Conservation (phyloP, 2,329 filamentous ascomycete genomes). For the Geoglossum cookeanum region DNA sequence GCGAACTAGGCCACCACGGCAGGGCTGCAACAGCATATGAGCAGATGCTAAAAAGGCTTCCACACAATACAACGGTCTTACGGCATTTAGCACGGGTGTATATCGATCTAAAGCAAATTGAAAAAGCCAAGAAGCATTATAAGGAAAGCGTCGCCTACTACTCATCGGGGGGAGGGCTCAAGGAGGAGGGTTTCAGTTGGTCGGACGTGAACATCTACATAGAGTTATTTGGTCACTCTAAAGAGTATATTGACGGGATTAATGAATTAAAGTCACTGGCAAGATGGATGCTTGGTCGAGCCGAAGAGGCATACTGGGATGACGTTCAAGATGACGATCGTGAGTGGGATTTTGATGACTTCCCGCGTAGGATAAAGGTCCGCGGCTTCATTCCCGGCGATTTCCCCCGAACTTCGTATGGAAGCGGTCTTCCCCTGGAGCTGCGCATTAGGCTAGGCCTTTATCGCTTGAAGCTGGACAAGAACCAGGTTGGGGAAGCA, state of each 20-base stretch:
- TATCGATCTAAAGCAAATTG: constrained; percentile 30
- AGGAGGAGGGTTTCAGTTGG: constrained; percentile 41
- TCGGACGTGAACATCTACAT: constrained; percentile 70
- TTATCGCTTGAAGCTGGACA: constrained; percentile 54
- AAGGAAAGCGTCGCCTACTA: constrained; percentile 32
- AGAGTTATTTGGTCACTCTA: constrained; percentile 52
- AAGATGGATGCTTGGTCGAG: constrained; percentile 66
- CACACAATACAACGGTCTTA: constrained; percentile 34
- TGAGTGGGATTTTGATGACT: constrained; percentile 67
- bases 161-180: constrained; percentile 21
- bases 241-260: constrained; percentile 46
- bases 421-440: constrained; percentile 56
- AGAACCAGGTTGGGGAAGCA: constrained; percentile 47
- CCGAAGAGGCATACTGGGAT: constrained; percentile 62
- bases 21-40: constrained; percentile 32
- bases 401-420: constrained; percentile 43
- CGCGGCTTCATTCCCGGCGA: constrained; percentile 37
- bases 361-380: constrained; percentile 43
- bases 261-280: constrained; percentile 49
- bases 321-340: constrained; percentile 51
- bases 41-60: constrained; percentile 31
- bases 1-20: constrained; percentile 27
- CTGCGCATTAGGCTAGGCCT: constrained; percentile 68
- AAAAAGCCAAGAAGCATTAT: constrained; percentile 30
- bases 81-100: constrained; percentile 37